Evolutionary conservation across 2,329 filamentous ascomycete species (phyloP), one percentile per base, ranked within the genome.

Genomic region (Ophiocordyceps camponoti-leonardi): DNA sequence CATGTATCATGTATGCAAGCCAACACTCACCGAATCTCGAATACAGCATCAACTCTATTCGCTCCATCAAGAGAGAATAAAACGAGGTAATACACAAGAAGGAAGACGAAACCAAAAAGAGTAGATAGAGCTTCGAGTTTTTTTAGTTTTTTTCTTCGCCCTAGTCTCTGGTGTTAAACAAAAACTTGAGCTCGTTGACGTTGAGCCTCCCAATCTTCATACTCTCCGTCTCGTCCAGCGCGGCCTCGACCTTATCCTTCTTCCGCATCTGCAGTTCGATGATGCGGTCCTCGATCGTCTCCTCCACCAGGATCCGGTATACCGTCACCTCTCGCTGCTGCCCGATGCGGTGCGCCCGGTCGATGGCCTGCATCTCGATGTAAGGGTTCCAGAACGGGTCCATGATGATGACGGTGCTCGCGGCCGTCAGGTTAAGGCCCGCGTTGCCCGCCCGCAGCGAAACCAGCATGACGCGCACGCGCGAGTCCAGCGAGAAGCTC

Each of bases 321-420:
- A 95, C 81, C 46, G 78, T 72, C 5, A 94, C 88, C 8, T 78
- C 67, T 4, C 72, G 71, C 51, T 71, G 66, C 63, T 95, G 88
- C 1, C 87, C 87, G 52, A 94, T 88, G 11, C 88, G 82, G 61
- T 94, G 83, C 2, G 87, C 85, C 20, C 88, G 82, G 59, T 94
- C 88, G 44, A 94, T 81, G 4, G 88, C 88, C 63, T 95, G 88
- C 62, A 87, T 86, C 63, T 94, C 88, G 43, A 93, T 83, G 57
- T 83, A 94, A 0, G 87, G 88, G 51, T 94, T 95, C 86, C 86
- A 94, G 65, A 93, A 94, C 0, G 87, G 87, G 58, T 94, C 87
- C 57, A 94, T 78, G 51, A 94, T 83, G 60, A 95, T 86, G 52
- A 94, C 85, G 50, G 86, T 81, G 1, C 80, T 86, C 0, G 87